These are phyloP conservation scores for Gossypium thurberi DNA, from an alignment of 345 rosid genomes.

Conservation along the genomic window DNA sequence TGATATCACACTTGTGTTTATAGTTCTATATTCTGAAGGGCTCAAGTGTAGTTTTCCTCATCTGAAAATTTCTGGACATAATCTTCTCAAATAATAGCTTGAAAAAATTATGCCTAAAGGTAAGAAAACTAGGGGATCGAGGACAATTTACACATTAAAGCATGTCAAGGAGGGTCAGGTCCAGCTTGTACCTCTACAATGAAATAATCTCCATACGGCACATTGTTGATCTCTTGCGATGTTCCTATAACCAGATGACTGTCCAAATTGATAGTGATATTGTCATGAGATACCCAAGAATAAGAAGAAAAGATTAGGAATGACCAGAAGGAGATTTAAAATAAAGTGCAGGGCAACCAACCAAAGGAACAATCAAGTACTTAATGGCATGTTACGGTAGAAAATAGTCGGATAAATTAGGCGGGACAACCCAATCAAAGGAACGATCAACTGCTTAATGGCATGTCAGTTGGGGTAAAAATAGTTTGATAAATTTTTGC, in stretches of 20 bases:
- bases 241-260: slow-evolving; percentile 79
- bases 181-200: slow-evolving; percentile 66
- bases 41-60: neutral
- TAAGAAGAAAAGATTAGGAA: neutral
- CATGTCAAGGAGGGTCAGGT: neutral
- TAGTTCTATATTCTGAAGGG: slow-evolving; percentile 1
- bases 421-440: too few species aligned
- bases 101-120: neutral
- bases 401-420: too few species aligned
- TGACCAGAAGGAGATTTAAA: neutral
- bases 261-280: slow-evolving; percentile 23
- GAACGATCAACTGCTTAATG: neutral
- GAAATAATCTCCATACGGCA: slow-evolving; percentile 88
- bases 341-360: neutral
- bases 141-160: neutral
- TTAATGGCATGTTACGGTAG: too few species aligned
- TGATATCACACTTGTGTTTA: neutral
- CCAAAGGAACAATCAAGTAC: neutral
- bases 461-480: neutral
- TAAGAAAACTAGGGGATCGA: neutral
- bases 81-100: neutral
- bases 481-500: neutral
- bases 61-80: neutral
- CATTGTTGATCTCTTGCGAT: slow-evolving; percentile 79
- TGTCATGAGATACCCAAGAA: slow-evolving; percentile 8